phyloP scores from a whole-genome alignment of 768 basidiomycete genomes.

The Russula virescens region DNA sequence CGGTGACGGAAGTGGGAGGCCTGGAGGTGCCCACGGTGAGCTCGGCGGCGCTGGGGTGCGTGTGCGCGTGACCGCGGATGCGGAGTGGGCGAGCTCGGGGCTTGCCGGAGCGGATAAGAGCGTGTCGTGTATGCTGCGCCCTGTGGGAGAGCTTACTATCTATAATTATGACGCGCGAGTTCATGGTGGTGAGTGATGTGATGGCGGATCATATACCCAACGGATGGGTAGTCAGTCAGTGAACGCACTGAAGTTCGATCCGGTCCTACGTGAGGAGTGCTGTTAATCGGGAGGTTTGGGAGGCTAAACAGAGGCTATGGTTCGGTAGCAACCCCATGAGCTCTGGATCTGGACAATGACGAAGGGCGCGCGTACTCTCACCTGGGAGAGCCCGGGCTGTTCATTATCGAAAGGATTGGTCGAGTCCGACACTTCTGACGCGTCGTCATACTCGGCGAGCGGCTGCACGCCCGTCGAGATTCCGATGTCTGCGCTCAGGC shows the following conservation, averaged over 20 bases:
- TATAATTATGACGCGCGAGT: not conserved
- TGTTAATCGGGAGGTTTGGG: conserved; percentile 9
- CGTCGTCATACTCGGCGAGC: not conserved
- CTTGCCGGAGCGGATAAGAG: not conserved
- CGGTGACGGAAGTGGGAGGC: not conserved
- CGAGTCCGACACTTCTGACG: not conserved
- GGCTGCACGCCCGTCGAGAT: conserved; percentile 7
- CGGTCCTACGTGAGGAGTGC: not conserved
- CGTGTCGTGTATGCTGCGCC: conserved; percentile 6
- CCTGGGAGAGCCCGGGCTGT: not conserved
- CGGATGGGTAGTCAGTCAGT: no score
- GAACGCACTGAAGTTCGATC: not conserved
- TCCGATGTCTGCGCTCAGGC: not conserved
- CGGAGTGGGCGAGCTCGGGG: not conserved
- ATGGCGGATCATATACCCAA: not conserved
- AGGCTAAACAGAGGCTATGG: conserved; percentile 9
- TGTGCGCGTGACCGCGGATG: not conserved
- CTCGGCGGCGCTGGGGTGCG: not conserved
- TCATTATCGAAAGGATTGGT: not conserved
- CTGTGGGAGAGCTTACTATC: not conserved
- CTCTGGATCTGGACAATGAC: no score
- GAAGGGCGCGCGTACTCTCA: not conserved
- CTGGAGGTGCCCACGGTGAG: not conserved
- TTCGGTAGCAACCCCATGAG: no score
- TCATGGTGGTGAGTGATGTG: not conserved